phyloP scores from a whole-genome alignment of 1,139 yeast genomes.

The Sugiyamaella grinbergsii region DNA sequence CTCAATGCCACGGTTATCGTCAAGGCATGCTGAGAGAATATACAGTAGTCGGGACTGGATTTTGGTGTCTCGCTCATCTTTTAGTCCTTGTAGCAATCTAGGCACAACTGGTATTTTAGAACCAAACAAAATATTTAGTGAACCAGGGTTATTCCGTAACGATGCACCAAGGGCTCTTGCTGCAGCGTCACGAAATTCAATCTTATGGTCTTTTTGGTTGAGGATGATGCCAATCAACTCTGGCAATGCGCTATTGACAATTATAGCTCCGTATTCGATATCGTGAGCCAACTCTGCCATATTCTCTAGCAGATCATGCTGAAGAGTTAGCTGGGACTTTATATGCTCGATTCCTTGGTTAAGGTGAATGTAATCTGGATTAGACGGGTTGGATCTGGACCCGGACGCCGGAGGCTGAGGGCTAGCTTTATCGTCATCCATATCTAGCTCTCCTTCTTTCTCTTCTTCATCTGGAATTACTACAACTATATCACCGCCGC shows the following conservation, averaged over 20 bases:
- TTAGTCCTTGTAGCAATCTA: conserved; percentile 28
- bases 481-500: neutral
- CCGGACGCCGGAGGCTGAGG: too few relatives aligned
- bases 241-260: conserved; percentile 38
- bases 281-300: conserved; percentile 67
- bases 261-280: conserved; percentile 57
- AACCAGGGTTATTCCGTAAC: conserved; percentile 72
- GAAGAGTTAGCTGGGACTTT: conserved; percentile 5
- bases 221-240: conserved; percentile 35
- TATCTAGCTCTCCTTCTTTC: neutral
- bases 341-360: conserved; percentile 8
- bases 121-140: conserved; percentile 46
- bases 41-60: conserved; percentile 36
- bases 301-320: conserved; percentile 42
- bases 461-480: neutral
- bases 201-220: conserved; percentile 25
- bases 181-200: conserved; percentile 36
- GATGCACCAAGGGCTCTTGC: conserved; percentile 43
- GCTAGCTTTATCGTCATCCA: neutral
- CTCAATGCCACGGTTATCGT: conserved; percentile 23
- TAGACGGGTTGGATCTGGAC: neutral
- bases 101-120: conserved; percentile 19
- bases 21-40: conserved; percentile 38
- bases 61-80: conserved; percentile 25
- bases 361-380: neutral